Base-by-base conservation (phyloP, 192 early-diverging fungal species). In the Chytriomyces confervae region DNA sequence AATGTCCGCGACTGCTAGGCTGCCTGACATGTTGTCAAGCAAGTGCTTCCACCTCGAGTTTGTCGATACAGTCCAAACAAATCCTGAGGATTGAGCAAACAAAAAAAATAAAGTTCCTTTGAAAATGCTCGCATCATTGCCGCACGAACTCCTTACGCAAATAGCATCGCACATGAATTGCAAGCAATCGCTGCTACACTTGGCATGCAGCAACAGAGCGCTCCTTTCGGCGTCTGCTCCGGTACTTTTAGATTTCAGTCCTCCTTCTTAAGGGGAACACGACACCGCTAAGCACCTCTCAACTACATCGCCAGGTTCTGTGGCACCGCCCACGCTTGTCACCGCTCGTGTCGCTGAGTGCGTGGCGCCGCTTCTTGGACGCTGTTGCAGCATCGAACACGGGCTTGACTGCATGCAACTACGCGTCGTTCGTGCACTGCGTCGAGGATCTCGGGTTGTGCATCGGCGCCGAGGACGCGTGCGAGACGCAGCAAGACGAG, bases 371-470 rank as follows among this genome's bases (percentile, higher is more conserved):
- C 11, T 77, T 77, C 70, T 60, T 77, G 50, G 76, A 77, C 67
- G 76, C 67, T 50, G 18, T 77, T 16, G 76, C 66, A 9, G 76
- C 64, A 36, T 67, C 66, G 3, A 36, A 23, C 7, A 24, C 43
- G 64, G 46, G 27, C 11, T 16, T 43, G 16, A 69, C 76, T 18
- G 18, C 20, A 13, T 44, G 23, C 18, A 69, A 75, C 29, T 79
- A 79, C 50, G 70, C 66, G 6, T 62, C 23, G 18, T 62, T 60
- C 18, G 65, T 72, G 18, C 61, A 66, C 13, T 27, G 77, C 70
- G 76, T 78, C 24, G 80, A 81, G 20, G 78, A 79, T 67, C 36
- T 81, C 9, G 79, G 80, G 51, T 4, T 81, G 13, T 79, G 66
- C 79, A 77, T 81, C 9, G 80, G 80, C 8, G 76, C 66, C 10